Conservation (phyloP, 2,329 filamentous ascomycete species). For the Trichoderma sp. region DNA sequence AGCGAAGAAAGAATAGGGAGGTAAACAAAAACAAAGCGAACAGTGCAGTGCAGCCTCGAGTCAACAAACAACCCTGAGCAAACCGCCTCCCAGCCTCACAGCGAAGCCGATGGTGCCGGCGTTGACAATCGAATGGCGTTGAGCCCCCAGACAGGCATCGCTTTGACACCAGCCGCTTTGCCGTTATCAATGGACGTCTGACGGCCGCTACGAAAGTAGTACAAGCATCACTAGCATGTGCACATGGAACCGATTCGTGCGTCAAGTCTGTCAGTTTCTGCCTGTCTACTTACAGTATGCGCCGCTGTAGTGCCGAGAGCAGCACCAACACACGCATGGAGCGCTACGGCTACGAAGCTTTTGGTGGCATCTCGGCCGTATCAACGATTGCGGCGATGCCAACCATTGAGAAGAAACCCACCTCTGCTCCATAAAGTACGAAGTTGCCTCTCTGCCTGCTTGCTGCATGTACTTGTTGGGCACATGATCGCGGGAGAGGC, state of each 20-base stretch:
- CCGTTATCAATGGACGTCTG: background rate
- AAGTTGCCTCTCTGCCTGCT: background rate
- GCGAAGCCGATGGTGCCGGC: background rate
- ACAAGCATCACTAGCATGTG: background rate
- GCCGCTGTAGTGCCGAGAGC: conserved; percentile 10
- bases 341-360: background rate
- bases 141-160: background rate
- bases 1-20: background rate
- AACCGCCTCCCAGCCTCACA: background rate
- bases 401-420: background rate
- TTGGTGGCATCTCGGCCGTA: background rate
- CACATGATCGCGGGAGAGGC: background rate
- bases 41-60: background rate
- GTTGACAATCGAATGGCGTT: background rate
- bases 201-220: background rate
- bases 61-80: background rate
- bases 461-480: background rate
- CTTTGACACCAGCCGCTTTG: background rate
- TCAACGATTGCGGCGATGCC: background rate
- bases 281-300: background rate
- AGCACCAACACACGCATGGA: background rate
- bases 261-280: background rate
- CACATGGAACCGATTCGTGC: background rate
- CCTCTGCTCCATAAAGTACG: background rate
- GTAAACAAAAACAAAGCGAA: background rate